Conservation (phyloP, 2,329 filamentous ascomycete genomes). For the Aspergillus sp. region DNA sequence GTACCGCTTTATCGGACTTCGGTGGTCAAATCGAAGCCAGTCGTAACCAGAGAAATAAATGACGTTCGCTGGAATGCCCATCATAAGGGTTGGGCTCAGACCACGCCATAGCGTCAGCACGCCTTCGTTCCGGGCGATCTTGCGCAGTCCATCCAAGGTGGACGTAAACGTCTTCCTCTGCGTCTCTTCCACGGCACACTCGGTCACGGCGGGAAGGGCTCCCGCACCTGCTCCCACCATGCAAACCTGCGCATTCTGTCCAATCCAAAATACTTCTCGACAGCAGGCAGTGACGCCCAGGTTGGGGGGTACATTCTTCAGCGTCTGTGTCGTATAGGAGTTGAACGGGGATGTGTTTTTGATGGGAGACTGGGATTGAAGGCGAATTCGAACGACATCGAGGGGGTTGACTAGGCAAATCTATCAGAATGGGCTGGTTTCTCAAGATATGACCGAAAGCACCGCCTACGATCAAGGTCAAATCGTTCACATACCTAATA, state of each 20-base stretch:
- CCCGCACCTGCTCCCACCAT: slow-evolving; percentile 56
- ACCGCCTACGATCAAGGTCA: not conserved
- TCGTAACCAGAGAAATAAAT: slow-evolving; percentile 99
- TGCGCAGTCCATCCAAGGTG: slow-evolving; percentile 85
- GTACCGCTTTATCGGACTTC: slow-evolving; percentile 66
- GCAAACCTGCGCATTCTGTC: slow-evolving; percentile 78
- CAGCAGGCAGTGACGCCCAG: slow-evolving; percentile 93
- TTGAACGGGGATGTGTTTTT: slow-evolving; percentile 55
- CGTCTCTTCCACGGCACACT: slow-evolving; percentile 84
- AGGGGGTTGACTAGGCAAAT: slow-evolving; percentile 74
- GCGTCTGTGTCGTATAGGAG: slow-evolving; percentile 49
- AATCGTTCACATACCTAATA: slow-evolving; percentile 65
- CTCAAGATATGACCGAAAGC: too few relatives aligned
- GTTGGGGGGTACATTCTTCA: slow-evolving; percentile 73
- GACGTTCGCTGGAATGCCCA: slow-evolving; percentile 93
- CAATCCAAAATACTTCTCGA: slow-evolving; percentile 94
- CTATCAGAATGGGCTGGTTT: not conserved
- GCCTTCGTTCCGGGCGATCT: slow-evolving; percentile 94
- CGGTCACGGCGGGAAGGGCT: slow-evolving; percentile 51
- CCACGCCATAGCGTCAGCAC: slow-evolving; percentile 85
- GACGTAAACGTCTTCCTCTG: slow-evolving; percentile 82
- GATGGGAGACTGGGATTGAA: slow-evolving; percentile 73
- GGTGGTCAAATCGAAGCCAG: slow-evolving; percentile 73
- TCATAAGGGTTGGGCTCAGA: slow-evolving; percentile 86
- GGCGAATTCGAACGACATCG: slow-evolving; percentile 90